Evolutionary conservation across 176 grass and related monocot genomes (phyloP).

Genomic region (bread wheat (Triticum aestivum)): IWGSC_CS_RefSeq_v2.1 NC_057804.1:470219103-470219602

Average conservation of each 20-base stretch:
- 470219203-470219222: slow-evolving; percentile 70
- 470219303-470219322: slow-evolving; percentile 22
- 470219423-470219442: slow-evolving; percentile 70
- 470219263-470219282: slow-evolving; percentile 73
- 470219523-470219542: slow-evolving; percentile 91
- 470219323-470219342: neutral
- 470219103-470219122: slow-evolving; percentile 65
- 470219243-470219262: slow-evolving; percentile 94
- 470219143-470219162: slow-evolving; percentile 50
- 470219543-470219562: slow-evolving; percentile 88
- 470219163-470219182: slow-evolving; percentile 71
- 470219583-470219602: slow-evolving; percentile 96
- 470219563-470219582: slow-evolving; percentile 97
- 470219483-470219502: slow-evolving; percentile 88
- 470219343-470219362: slow-evolving; percentile 15
- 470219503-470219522: slow-evolving; percentile 79
- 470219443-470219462: slow-evolving; percentile 92
- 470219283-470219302: slow-evolving; percentile 37
- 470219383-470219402: slow-evolving; percentile 26
- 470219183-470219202: slow-evolving; percentile 78
- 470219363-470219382: slow-evolving; percentile 4
- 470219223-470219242: slow-evolving; percentile 85
- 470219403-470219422: slow-evolving; percentile 36
- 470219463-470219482: slow-evolving; percentile 98
- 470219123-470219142: slow-evolving; percentile 62